These are phyloP conservation scores for Musa schizocarpa DNA, from an alignment of 176 grass and related monocot genomes.

Conservation along the genomic window DNA sequence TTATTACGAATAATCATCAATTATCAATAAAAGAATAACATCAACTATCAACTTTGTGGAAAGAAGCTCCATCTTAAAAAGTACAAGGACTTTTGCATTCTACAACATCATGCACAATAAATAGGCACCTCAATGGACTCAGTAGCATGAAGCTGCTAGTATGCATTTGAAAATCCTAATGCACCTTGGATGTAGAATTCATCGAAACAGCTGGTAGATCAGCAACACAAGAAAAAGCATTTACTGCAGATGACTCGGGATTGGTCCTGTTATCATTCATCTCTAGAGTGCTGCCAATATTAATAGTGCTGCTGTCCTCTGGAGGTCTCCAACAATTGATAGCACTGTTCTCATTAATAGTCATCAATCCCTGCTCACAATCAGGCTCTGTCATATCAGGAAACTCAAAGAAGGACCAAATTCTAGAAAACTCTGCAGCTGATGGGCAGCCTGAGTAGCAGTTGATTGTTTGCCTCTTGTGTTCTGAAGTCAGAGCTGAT, in stretches of 20 bases:
- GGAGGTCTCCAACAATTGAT: slow-evolving; percentile 37
- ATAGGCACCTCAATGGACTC: background rate
- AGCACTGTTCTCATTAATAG: slow-evolving; percentile 53
- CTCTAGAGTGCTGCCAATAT: slow-evolving; percentile 28
- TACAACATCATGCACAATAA: background rate
- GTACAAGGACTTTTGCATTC: background rate
- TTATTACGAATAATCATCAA: background rate
- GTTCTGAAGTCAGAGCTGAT: slow-evolving; percentile 34
- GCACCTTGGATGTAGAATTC: slow-evolving; percentile 48
- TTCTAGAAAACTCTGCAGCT: slow-evolving; percentile 75
- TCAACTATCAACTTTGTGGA: background rate
- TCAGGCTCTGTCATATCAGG: slow-evolving; percentile 51
- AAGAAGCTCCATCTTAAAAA: background rate
- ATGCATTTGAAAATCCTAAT: slow-evolving; percentile 16
- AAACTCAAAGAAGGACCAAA: slow-evolving; percentile 80
- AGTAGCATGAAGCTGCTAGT: background rate
- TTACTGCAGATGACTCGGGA: slow-evolving; percentile 27
- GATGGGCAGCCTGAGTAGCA: slow-evolving; percentile 94
- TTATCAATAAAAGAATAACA: background rate
- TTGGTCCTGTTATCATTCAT: slow-evolving; percentile 39
- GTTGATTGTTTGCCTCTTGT: slow-evolving; percentile 73
- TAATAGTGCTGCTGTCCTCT: slow-evolving; percentile 29
- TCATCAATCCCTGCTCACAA: slow-evolving; percentile 77
- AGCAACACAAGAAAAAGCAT: slow-evolving; percentile 30
- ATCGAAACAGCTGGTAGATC: slow-evolving; percentile 27